A percentile compares a stretch with the other conserved stretches of the same genome.
These are phyloP conservation scores for Hymenoscyphus fructigenus DNA, from an alignment of 2,329 filamentous ascomycete species.

Conservation along the genomic window DNA sequence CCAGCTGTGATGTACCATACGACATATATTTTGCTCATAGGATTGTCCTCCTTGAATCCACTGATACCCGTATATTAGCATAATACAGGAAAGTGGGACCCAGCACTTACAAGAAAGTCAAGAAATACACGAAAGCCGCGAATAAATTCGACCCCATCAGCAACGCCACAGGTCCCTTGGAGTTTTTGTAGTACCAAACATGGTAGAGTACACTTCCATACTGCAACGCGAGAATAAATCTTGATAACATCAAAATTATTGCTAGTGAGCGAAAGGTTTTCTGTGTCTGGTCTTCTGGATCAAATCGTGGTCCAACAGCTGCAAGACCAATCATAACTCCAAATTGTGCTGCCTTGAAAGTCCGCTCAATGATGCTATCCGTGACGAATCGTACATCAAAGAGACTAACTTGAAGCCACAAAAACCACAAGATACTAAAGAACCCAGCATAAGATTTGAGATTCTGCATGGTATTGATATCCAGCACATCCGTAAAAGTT, in stretches of 20 bases:
- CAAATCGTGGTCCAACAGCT: conserved; percentile 40
- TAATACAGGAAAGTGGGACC: background rate
- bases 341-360: conserved; percentile 54
- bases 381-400: conserved; percentile 58
- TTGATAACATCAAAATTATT: conserved; percentile 40
- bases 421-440: conserved; percentile 53
- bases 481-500: conserved; percentile 54
- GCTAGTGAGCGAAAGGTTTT: conserved; percentile 25
- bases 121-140: conserved; percentile 28
- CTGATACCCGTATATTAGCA: background rate
- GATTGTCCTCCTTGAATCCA: conserved; percentile 10
- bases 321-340: conserved; percentile 51
- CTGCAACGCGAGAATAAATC: conserved; percentile 40
- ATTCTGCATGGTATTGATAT: conserved; percentile 48
- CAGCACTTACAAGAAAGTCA: conserved; percentile 21
- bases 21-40: conserved; percentile 12
- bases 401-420: conserved; percentile 58
- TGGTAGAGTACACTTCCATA: conserved; percentile 33
- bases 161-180: conserved; percentile 20
- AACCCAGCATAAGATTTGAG: conserved; percentile 53
- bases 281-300: conserved; percentile 18
- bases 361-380: conserved; percentile 54
- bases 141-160: conserved; percentile 19
- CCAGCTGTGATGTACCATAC: conserved; percentile 28
- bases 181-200: conserved; percentile 26